Evolutionary conservation across 164 flowering plant species (phyloP), one percentile per base, ranked within the genome.

Genomic region (Pachysandra terminalis): DNA sequence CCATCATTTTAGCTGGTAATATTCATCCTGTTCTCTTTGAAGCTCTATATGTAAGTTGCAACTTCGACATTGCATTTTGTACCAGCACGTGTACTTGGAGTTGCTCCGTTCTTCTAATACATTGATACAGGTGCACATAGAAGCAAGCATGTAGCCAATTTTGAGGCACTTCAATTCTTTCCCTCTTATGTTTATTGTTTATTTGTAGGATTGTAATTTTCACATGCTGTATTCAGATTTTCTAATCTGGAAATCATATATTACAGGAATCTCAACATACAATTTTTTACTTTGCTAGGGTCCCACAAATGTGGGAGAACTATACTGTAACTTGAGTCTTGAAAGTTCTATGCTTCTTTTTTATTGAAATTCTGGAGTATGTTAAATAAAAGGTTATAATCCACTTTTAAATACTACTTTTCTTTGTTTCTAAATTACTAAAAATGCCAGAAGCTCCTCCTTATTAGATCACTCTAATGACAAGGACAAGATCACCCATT

Each of bases 231-330:
- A 40, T 40, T 55, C 21, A 40, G 45, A 41, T 71, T 54, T 48
- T 61, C 68, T 62, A 27, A 71, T 65, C 32, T 15, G 70, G 40
- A 52, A 65, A 64, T 59, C 26, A 55, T 69, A 59, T 74, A 27
- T 68, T 77, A 52, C 92, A 95, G 98, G 96, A 96, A 68, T 91
- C 88, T 59, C 96, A 95, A 69, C 97, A 92, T 89, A 97, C 93
- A 68, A 82, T 92, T 35, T 95, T 95, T 78, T 85, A 92, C 83
- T 83, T 72, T 72, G 96, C 98, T 3, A 81, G 89, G 80, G 80
- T 92, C 57, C 98, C 98, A 35, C 98, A 95, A 72, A 92, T 95
- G 70, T 89, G 91, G 94, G 65, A 78, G 69, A 95, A 90, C 72
- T 90, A 82, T 71, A 82, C 75, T 69, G 98, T 90, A 83, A 84